These are phyloP conservation scores for Fonsecaea nubica DNA, from an alignment of 2,329 filamentous ascomycete species.

Conservation along the genomic window DNA sequence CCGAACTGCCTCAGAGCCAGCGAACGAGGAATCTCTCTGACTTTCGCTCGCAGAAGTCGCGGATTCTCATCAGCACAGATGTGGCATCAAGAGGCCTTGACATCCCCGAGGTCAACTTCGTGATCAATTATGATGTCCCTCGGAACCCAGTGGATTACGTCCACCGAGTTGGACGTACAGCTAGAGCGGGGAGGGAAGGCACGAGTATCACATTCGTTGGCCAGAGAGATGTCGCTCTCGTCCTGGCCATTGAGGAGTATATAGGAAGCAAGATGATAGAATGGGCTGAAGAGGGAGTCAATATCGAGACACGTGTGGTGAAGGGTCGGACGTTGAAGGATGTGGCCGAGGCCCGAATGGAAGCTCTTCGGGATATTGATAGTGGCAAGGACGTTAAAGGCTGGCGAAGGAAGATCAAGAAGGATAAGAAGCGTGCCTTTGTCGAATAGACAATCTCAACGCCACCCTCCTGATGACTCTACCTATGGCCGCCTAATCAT, in stretches of 20 bases:
- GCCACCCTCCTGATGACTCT: neutral
- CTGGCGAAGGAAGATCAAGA: constrained; percentile 64
- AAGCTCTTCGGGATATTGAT: constrained; percentile 88
- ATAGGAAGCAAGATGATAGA: constrained; percentile 81
- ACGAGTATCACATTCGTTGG: constrained; percentile 87
- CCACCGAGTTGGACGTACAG: constrained; percentile 92
- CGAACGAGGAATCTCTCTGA: constrained; percentile 85
- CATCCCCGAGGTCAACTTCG: constrained; percentile 87
- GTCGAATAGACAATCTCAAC: constrained; percentile 10
- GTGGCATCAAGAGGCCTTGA: constrained; percentile 93
- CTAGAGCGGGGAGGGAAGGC: constrained; percentile 83
- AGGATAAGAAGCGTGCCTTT: constrained; percentile 30
- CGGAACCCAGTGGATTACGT: constrained; percentile 98
- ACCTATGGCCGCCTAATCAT: neutral
- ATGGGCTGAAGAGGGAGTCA: constrained; percentile 90
- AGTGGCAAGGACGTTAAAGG: constrained; percentile 89
- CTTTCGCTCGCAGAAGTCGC: constrained; percentile 86
- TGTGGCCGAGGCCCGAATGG: constrained; percentile 93
- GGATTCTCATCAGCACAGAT: constrained; percentile 92
- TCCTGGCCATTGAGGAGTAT: constrained; percentile 86
- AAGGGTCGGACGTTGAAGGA: constrained; percentile 79
- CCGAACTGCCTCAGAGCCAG: constrained; percentile 81
- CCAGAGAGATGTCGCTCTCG: constrained; percentile 87
- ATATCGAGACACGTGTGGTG: constrained; percentile 87
- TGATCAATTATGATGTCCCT: constrained; percentile 94